Conservation (phyloP, 345 rosid genomes). For the Litchi chinensis region DNA sequence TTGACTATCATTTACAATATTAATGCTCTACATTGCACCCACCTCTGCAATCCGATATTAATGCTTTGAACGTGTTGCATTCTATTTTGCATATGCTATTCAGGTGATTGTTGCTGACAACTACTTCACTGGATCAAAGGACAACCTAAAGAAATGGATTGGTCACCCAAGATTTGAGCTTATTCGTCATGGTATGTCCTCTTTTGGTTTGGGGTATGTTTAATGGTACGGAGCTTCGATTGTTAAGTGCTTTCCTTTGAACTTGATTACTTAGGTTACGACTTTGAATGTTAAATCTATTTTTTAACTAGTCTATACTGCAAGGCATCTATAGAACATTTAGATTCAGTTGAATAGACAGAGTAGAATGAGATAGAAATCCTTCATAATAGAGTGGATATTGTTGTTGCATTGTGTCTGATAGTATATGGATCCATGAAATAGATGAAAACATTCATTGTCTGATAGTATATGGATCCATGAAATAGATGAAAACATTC, state of each 20-base stretch:
- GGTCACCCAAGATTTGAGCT: slow-evolving; percentile 98
- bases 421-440: neutral
- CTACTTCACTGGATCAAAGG: slow-evolving; percentile 91
- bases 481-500: neutral
- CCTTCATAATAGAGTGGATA: neutral
- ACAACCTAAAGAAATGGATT: slow-evolving; percentile 89
- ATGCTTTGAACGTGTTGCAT: neutral
- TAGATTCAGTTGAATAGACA: neutral
- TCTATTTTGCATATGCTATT: neutral
- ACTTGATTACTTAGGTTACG: neutral
- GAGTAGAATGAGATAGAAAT: neutral
- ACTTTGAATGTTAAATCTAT: neutral
- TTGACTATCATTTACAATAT: no score
- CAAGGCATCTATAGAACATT: neutral
- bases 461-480: neutral
- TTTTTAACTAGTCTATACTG: neutral
- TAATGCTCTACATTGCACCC: neutral
- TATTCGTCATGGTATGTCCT: slow-evolving; percentile 76
- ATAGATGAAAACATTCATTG: neutral
- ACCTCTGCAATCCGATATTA: neutral
- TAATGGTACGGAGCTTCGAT: neutral
- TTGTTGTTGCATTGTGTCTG: neutral
- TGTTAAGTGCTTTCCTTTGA: neutral
- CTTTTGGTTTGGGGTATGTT: slow-evolving; percentile 15
- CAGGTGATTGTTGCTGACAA: slow-evolving; percentile 90